Evolutionary conservation across 2,329 filamentous ascomycete genomes (phyloP), one percentile per base, ranked within the genome.

Genomic region (Botryotinia narcissicola): DNA sequence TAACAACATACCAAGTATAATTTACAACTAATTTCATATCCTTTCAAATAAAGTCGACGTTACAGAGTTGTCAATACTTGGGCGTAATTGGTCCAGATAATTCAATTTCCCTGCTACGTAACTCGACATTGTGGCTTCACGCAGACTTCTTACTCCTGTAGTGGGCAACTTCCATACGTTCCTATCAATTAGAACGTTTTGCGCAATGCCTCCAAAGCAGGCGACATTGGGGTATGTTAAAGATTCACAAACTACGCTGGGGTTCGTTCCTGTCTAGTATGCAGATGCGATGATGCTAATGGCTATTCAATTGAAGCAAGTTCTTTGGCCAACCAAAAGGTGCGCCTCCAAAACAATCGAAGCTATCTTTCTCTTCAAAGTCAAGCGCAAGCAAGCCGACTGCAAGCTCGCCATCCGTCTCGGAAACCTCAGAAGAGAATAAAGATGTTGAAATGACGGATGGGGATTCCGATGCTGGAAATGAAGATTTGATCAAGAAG

Each of bases 141-240:
- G 72, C 74, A 75, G 69, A 51, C 18, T 80, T 37, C 18, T 77
- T 29, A 54, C 54, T 25, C 68, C 64, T 63, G 35, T 75, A 61
- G 72, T 75, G 62, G 67, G 74, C 44, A 54, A 72, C 35, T 73
- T 76, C 61, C 75, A 76, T 62, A 79, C 46, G 22, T 66, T 73
- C 59, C 54, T 76, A 59, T 29, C 75, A 60, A 75, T 72, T 4
- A 35, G 69, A 75, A 44, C 74, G 54, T 76, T 78, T 57, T 74
- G 51, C 74, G 78, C 61, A 63, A 82, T 82, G 80, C 76, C 80
- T 76, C 78, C 80, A 35, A 81, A 80, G 68, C 94, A 97, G 84
- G 90, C 92, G 79, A 97, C 93, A 75, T 84, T 97, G 82, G 93
- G 93, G 94, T 97, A 96, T 84, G 94, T 95, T 76, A 91, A 89